phyloP scores from a whole-genome alignment of 1,284 basidiomycete genomes.

The Ceraceosorus guamensis region DNA sequence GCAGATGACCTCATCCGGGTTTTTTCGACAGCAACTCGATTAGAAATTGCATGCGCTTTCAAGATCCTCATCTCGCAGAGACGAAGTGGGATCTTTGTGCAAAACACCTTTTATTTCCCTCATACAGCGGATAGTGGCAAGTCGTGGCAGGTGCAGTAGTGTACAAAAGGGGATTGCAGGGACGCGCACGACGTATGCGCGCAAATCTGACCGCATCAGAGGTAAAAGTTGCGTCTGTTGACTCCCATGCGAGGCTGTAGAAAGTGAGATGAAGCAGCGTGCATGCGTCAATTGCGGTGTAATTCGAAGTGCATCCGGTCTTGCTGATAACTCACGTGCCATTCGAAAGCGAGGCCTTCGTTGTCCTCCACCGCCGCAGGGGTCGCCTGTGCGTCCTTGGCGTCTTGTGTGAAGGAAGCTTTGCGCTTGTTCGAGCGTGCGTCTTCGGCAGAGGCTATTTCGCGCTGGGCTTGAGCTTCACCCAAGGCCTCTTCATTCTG shows the following conservation, averaged over 20 bases:
- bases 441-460: neutral
- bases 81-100: too few species aligned
- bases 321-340: conserved; percentile 39
- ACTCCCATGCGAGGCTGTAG: conserved; percentile 19
- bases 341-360: conserved; percentile 37
- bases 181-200: neutral
- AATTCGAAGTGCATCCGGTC: neutral
- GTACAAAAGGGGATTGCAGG: too few species aligned
- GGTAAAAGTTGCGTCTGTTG: conserved; percentile 16
- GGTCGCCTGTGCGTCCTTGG: conserved; percentile 1
- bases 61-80: too few species aligned
- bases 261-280: neutral
- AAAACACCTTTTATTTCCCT: too few species aligned
- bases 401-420: neutral
- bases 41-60: too few species aligned
- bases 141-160: too few species aligned
- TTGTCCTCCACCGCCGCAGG: conserved; percentile 29
- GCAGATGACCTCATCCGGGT: too few species aligned
- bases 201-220: conserved; percentile 5
- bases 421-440: too few species aligned
- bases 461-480: conserved; percentile 2
- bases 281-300: too few species aligned
- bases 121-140: too few species aligned
- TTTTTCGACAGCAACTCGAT: too few species aligned
- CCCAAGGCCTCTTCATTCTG: conserved; percentile 4